A percentile compares a stretch with the other conserved stretches of the same genome.
phyloP scores from a whole-genome alignment of 2,329 filamentous ascomycete genomes.

The Coniella lustricola region DNA sequence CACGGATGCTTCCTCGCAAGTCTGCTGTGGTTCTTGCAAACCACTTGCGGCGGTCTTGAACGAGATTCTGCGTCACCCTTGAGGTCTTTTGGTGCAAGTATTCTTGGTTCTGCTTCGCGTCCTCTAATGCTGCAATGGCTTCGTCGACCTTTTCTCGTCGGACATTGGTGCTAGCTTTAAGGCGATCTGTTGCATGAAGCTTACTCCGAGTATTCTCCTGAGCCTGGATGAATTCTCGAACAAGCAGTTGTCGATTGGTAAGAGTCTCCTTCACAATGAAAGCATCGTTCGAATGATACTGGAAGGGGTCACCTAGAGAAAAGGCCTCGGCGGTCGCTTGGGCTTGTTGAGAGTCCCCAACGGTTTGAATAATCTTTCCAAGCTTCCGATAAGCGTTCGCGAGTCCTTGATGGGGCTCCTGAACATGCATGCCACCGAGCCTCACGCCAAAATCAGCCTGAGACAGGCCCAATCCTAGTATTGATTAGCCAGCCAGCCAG shows the following conservation, averaged over 20 bases:
- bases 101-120: constrained; percentile 74
- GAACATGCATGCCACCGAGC: constrained; percentile 75
- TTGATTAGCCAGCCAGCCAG: constrained; percentile 23
- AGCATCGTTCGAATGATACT: constrained; percentile 90
- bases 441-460: constrained; percentile 94
- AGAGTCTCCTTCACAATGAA: constrained; percentile 98
- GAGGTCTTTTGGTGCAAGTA: constrained; percentile 81
- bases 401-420: constrained; percentile 84
- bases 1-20: constrained; percentile 73
- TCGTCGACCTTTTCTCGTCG: constrained; percentile 95
- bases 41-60: constrained; percentile 86
- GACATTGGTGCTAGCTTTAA: constrained; percentile 81
- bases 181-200: constrained; percentile 75
- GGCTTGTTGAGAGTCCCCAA: constrained; percentile 90
- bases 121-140: constrained; percentile 84
- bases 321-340: constrained; percentile 96
- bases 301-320: constrained; percentile 85
- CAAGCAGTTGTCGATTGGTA: constrained; percentile 93
- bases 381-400: constrained; percentile 90
- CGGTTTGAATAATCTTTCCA: constrained; percentile 85
- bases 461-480: constrained; percentile 73
- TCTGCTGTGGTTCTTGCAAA: constrained; percentile 82
- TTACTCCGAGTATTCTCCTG: constrained; percentile 79
- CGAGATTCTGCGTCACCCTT: constrained; percentile 79
- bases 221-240: constrained; percentile 86